Evolutionary conservation across 2,329 filamentous ascomycete genomes (phyloP), one percentile per base, ranked within the genome.

Genomic region (Colletotrichum australisinense): DNA sequence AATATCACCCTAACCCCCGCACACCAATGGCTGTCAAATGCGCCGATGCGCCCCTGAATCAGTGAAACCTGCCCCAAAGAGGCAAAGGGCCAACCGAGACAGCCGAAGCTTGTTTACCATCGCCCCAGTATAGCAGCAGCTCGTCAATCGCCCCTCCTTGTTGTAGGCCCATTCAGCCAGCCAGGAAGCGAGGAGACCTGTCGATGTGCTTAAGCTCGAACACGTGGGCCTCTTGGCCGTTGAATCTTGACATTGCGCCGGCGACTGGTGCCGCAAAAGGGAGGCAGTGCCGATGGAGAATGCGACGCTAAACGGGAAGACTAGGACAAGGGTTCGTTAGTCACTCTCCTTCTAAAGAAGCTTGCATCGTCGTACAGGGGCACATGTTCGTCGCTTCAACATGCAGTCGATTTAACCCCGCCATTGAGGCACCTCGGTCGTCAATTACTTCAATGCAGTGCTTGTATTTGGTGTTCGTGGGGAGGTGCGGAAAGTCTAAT

Each of bases 221-320:
- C 64, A 68, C 69, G 65, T 69, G 65, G 52, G 65, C 12, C 58
- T 49, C 42, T 58, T 70, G 62, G 63, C 62, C 9, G 19, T n/a
- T 11, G 16, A 1, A 19, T 42, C 6, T 19, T 42, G 19, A 42
- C 4, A 24, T 38, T 26, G 35, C 12, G 19, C 22, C 42, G 49
- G 52, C 57, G 22, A 63, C 42, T n/a, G 55, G 64, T 64, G 12
- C 66, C 66, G 53, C 26, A 60, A 60, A 30, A 7, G 65, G 66
- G 59, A 65, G 70, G 66, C 59, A 60, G 53, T 73, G 70, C 60
- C 59, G 66, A 64, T 59, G n/a, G 26, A 58, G 12, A 46, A 63
- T 68, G 64, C 64, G 28, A 68, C 69, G 14, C 16, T 63, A 38
- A 63, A 58, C 69, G 38, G 52, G 64, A 58, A 22, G 63, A 58